Evolutionary conservation across 2,329 filamentous ascomycete species (phyloP), one percentile per base, ranked within the genome.

Genomic region (Penicillium carneum): DNA sequence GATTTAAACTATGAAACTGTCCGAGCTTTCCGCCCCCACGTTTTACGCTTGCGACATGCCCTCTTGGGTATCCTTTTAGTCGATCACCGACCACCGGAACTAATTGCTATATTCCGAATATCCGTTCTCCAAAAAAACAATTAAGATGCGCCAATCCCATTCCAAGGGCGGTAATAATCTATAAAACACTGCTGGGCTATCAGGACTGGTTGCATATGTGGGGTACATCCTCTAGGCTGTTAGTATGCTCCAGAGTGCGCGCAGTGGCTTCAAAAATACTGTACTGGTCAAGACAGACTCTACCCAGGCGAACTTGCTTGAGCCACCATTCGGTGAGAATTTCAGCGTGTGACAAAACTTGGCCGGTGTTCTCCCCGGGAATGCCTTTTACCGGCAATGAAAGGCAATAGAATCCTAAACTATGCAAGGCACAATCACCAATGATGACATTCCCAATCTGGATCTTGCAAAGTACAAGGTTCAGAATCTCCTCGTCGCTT

Each of bases 1-100:
- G n/a, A 26, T 26, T 50, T 38, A 50, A 53, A 58, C 39, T 45
- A 46, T 41, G 33, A 20, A 18, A 26, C 52, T 47, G 47, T 11
- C 42, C 41, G 23, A 36, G 33, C 33, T 20, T 41, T 59, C 23
- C 49, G 49, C 56, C 56, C 55, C 41, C 56, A 59, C 41, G 18
- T 47, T 42, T 34, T 31, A 33, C 33, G 34, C 23, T 48, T 31
- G 26, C 48, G 10, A 46, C 48, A 46, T 53, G n/a, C 48, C 56
- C 10, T 23, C 20, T 59, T 54, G 2, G 41, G 56, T 4, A 23
- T 26, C 4, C 4, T 46, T 16, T 33, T 9, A 11, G 56, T 10
- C 23, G 49, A 59, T 54, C 48, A 16, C 10, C 23, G 49, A 59
- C 41, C 48, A 16, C 20, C 41, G 33, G 31, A 45, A 20, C 26